Conservation (phyloP, 306 rosid genomes). For the Hippophae gyantsensis region DNA sequence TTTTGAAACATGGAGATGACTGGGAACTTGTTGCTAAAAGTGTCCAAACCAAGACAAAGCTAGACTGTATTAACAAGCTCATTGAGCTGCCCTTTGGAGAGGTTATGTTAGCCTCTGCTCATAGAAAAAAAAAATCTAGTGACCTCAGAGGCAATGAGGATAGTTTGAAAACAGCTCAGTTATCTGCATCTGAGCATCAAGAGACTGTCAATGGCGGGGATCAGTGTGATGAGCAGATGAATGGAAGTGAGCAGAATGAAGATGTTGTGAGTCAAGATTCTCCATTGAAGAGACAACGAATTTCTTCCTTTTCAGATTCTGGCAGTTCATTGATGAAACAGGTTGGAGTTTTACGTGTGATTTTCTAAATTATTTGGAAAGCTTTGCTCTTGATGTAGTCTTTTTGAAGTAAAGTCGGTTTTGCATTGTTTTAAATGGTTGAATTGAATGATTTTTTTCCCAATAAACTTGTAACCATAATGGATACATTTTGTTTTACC, state of each 20-base stretch:
- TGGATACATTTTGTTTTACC: too few relatives aligned
- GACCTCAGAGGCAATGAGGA: conserved; percentile 27
- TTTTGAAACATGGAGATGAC: conserved; percentile 84
- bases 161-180: conserved; percentile 29
- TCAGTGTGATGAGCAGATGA: conserved; percentile 33
- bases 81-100: conserved; percentile 89
- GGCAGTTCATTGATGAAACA: conserved; percentile 71
- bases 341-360: conserved; percentile 29
- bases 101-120: conserved; percentile 46
- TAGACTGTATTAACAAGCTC: conserved; percentile 72
- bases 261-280: conserved; percentile 49
- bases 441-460: neutral
- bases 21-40: conserved; percentile 86
- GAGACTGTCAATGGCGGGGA: conserved; percentile 34
- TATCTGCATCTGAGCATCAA: conserved; percentile 34
- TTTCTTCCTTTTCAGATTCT: conserved; percentile 40
- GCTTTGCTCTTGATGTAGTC: neutral
- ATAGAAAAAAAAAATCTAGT: conserved; percentile 24
- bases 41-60: conserved; percentile 64
- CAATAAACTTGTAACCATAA: neutral
- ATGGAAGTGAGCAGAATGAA: conserved; percentile 41
- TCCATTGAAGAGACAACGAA: conserved; percentile 48
- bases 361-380: conserved; percentile 4
- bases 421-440: neutral
- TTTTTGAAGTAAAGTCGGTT: neutral